phyloP scores from a whole-genome alignment of 768 basidiomycete species.

The Bullera alba region DNA sequence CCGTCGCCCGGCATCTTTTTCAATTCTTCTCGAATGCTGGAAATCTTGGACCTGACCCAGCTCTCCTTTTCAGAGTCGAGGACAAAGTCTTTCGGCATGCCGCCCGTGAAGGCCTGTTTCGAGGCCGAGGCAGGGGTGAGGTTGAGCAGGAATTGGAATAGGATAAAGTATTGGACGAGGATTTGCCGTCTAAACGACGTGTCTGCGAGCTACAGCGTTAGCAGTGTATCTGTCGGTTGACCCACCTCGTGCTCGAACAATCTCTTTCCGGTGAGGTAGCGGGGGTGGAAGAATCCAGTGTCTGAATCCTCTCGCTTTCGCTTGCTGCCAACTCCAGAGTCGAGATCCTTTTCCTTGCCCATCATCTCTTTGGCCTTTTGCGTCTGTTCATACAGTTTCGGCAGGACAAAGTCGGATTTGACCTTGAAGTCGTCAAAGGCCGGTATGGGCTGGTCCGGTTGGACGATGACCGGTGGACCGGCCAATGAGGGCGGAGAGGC shows the following conservation, averaged over 20 bases:
- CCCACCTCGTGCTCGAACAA: slow-evolving; percentile 36
- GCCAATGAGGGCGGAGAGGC: slow-evolving; percentile 31
- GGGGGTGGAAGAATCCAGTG: slow-evolving; percentile 30
- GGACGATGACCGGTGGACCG: slow-evolving; percentile 6
- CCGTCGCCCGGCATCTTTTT: slow-evolving; percentile 29
- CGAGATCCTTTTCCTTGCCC: slow-evolving; percentile 14
- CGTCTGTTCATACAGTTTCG: slow-evolving; percentile 33
- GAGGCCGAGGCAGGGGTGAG: slow-evolving; percentile 31
- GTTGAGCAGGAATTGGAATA: slow-evolving; percentile 40
- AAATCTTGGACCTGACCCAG: slow-evolving; percentile 26
- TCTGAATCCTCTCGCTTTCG: slow-evolving; percentile 19
- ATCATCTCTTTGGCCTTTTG: slow-evolving; percentile 28
- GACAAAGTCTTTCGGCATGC: slow-evolving; percentile 37
- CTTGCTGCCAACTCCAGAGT: slow-evolving; percentile 6
- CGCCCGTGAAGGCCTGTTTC: slow-evolving; percentile 40
- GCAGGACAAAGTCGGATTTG: slow-evolving; percentile 35
- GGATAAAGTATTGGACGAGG: slow-evolving; percentile 40
- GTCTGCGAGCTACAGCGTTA: slow-evolving; percentile 27
- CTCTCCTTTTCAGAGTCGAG: slow-evolving; percentile 26
- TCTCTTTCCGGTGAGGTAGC: slow-evolving; percentile 34
- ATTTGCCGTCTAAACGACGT: slow-evolving; percentile 38
- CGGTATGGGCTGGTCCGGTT: too few relatives aligned
- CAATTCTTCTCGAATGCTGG: slow-evolving; percentile 28
- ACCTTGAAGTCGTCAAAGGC: slow-evolving; percentile 32
- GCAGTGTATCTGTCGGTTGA: not conserved